These are phyloP conservation scores for Cordia subcordata DNA, from an alignment of 257 asterid genomes.

Conservation along the genomic window DNA sequence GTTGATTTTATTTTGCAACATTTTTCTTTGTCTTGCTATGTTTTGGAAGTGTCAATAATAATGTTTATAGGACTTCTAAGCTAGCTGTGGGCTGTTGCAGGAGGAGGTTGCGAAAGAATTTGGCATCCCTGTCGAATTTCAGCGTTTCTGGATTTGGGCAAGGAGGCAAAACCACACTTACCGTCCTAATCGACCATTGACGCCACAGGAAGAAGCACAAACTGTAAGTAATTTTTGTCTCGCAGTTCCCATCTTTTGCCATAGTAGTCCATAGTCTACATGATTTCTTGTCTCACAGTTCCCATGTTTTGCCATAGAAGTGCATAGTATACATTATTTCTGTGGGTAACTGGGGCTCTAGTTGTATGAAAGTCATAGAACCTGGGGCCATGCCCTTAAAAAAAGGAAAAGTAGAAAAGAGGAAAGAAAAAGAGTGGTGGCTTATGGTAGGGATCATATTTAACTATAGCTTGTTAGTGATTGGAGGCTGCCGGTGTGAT, in stretches of 20 bases:
- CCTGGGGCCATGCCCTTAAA: too few species aligned
- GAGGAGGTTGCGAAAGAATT: conserved; percentile 89
- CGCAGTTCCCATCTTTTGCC: neutral
- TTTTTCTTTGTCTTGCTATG: neutral
- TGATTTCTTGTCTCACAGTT: neutral
- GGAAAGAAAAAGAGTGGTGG: too few species aligned
- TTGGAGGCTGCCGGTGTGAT: too few species aligned
- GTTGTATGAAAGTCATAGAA: too few species aligned
- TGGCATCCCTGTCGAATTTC: conserved; percentile 80
- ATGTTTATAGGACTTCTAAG: neutral
- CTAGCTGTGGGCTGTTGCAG: conserved; percentile 36
- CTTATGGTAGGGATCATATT: too few species aligned
- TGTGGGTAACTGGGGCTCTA: too few species aligned
- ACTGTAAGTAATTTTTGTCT: conserved; percentile 35
- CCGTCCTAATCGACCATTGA: conserved; percentile 92
- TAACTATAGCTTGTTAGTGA: too few species aligned
- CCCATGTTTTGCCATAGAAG: too few species aligned
- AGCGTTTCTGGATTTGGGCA: conserved; percentile 98
- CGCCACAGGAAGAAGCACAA: conserved; percentile 83
- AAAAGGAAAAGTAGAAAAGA: too few species aligned
- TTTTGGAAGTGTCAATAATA: neutral
- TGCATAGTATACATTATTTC: neutral
- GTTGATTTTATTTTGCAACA: neutral
- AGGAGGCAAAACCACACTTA: conserved; percentile 95
- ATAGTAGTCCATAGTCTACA: neutral